These are phyloP conservation scores for Rhodotorula sp. DNA, from an alignment of 1,284 basidiomycete genomes.

Conservation along the genomic window DNA sequence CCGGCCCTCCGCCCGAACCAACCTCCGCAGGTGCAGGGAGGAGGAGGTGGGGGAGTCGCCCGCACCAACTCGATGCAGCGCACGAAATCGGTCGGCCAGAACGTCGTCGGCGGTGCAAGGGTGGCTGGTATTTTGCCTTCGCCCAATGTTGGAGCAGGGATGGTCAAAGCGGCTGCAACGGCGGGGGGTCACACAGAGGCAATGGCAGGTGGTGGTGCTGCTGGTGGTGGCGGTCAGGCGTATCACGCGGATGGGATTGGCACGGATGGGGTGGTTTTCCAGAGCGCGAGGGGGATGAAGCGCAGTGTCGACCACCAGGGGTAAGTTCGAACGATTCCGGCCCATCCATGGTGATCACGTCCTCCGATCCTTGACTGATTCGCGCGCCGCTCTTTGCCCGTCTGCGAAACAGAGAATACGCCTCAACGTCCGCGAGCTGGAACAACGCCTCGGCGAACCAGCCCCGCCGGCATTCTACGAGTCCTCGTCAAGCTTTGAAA, in stretches of 20 bases:
- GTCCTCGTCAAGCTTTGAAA: neutral
- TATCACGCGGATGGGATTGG: conserved; percentile 18
- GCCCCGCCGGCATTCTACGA: conserved; percentile 35
- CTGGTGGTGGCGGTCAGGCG: neutral
- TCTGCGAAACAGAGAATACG: conserved; percentile 2
- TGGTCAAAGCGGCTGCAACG: conserved; percentile 1
- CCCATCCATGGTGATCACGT: neutral
- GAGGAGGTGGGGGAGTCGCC: too few species aligned
- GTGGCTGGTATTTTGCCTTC: neutral
- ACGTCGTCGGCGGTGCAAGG: neutral
- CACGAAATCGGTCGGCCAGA: neutral
- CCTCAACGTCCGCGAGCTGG: conserved; percentile 1
- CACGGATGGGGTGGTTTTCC: neutral
- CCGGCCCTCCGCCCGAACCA: conserved; percentile 2
- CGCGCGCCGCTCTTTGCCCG: neutral
- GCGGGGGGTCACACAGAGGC: neutral
- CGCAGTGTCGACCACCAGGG: conserved; percentile 5
- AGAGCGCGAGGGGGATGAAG: neutral
- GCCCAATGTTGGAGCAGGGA: neutral
- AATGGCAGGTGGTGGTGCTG: neutral
- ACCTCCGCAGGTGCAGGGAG: neutral
- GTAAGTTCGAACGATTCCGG: conserved; percentile 22
- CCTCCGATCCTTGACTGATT: too few species aligned
- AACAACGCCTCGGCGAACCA: conserved; percentile 40
- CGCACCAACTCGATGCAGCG: neutral